Percentiles rank a stretch among this genome's conserved stretches.
These are phyloP conservation scores for Lignosus rhinocerotis DNA, from an alignment of 1,284 basidiomycete species.

Conservation along the genomic window DNA sequence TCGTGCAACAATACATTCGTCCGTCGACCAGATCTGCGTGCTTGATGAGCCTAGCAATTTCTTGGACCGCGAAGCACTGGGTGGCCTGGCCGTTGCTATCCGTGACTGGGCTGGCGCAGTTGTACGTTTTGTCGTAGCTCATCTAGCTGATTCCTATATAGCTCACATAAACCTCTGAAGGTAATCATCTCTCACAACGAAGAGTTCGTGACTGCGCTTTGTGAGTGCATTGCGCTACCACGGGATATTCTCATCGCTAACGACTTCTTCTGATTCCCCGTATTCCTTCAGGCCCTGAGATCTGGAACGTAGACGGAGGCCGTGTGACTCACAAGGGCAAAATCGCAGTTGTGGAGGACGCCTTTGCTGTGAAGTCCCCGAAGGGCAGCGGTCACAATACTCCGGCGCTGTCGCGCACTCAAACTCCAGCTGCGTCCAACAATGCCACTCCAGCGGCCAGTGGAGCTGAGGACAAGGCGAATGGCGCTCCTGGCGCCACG, in stretches of 20 bases:
- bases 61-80: conserved; percentile 86
- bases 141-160: conserved; percentile 16
- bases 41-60: conserved; percentile 98
- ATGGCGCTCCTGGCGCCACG: conserved; percentile 34
- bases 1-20: background rate
- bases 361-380: conserved; percentile 57
- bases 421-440: conserved; percentile 64
- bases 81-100: conserved; percentile 95
- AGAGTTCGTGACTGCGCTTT: conserved; percentile 88
- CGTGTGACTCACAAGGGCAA: conserved; percentile 89
- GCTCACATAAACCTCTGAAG: conserved; percentile 38
- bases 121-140: conserved; percentile 43
- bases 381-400: conserved; percentile 74
- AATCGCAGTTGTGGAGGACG: conserved; percentile 79
- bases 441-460: conserved; percentile 71
- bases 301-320: conserved; percentile 82
- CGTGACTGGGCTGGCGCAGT: conserved; percentile 96
- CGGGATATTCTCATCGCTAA: background rate
- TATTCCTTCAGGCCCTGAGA: conserved; percentile 63
- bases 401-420: conserved; percentile 57
- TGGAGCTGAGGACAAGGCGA: conserved; percentile 60
- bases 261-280: conserved; percentile 4
- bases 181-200: conserved; percentile 96
- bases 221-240: conserved; percentile 47
- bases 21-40: conserved; percentile 57